A percentile compares a stretch with the other conserved stretches of the same genome.
Evolutionary conservation across 2,329 filamentous ascomycete genomes (phyloP).

Genomic region (Pleurostoma richardsiae): DNA sequence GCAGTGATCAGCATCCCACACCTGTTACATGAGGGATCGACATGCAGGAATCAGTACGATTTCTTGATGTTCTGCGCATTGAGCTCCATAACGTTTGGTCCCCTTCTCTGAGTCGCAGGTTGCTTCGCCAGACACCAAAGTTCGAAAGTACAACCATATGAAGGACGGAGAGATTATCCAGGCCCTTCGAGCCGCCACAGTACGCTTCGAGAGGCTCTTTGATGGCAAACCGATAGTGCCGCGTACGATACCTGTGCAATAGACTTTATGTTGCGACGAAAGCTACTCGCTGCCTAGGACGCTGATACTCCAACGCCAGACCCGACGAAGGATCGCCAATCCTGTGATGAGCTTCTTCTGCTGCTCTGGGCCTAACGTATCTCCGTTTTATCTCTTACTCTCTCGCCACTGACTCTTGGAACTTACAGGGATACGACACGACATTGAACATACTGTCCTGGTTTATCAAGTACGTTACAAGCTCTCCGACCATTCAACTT

Average conservation of each 20-base stretch:
- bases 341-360: neutral
- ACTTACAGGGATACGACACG: slow-evolving; percentile 6
- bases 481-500: neutral
- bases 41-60: neutral
- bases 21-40: neutral
- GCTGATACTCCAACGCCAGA: neutral
- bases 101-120: neutral
- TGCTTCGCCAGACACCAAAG: neutral
- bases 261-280: neutral
- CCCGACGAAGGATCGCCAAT: neutral
- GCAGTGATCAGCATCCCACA: neutral
- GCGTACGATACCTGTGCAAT: neutral
- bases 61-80: neutral
- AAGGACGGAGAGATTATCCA: neutral
- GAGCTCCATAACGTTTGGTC: neutral
- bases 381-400: too few relatives aligned
- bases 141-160: neutral
- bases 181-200: neutral
- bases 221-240: neutral
- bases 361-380: neutral
- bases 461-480: slow-evolving; percentile 8
- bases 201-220: neutral
- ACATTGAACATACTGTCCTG: slow-evolving; percentile 6
- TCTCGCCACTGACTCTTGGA: too few relatives aligned
- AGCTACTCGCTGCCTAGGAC: neutral